These are phyloP conservation scores for Neofusicoccum parvum DNA, from an alignment of 2,329 filamentous ascomycete species.

Conservation along the genomic window DNA sequence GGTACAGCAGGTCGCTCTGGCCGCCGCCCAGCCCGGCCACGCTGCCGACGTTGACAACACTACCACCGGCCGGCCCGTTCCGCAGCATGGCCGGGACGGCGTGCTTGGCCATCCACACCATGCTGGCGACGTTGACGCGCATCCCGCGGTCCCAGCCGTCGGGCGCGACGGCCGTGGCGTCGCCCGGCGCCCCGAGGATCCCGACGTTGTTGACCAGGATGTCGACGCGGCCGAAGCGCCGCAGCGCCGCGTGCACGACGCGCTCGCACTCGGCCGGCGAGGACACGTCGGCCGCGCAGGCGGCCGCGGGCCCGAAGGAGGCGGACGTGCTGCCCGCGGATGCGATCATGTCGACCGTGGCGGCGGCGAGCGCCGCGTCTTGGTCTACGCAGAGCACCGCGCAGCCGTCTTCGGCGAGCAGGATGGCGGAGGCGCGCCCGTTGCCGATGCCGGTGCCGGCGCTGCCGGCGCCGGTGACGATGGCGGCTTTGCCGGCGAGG, in stretches of 20 bases:
- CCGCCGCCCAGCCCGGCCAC: slow-evolving; percentile 38
- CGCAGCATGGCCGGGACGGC: slow-evolving; percentile 62
- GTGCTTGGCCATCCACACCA: slow-evolving; percentile 66
- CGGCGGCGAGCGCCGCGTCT: slow-evolving; percentile 39
- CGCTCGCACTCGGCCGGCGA: too few relatives aligned
- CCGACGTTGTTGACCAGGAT: slow-evolving; percentile 69
- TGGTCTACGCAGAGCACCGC: too few relatives aligned
- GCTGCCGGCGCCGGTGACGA: too few relatives aligned
- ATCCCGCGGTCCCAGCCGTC: slow-evolving; percentile 59
- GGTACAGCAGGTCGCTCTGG: slow-evolving; percentile 49
- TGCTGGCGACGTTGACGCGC: slow-evolving; percentile 65
- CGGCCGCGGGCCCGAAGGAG: slow-evolving; percentile 40
- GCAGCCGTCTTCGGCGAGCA: too few relatives aligned
- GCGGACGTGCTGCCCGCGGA: slow-evolving; percentile 49
- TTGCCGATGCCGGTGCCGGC: too few relatives aligned
- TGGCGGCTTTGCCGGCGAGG: slow-evolving; percentile 29
- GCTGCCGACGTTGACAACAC: slow-evolving; percentile 36
- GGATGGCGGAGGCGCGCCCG: too few relatives aligned
- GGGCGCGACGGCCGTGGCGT: slow-evolving; percentile 63
- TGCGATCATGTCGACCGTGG: slow-evolving; percentile 57
- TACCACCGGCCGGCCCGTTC: slow-evolving; percentile 48
- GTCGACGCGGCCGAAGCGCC: slow-evolving; percentile 48
- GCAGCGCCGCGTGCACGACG: too few relatives aligned
- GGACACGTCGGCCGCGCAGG: slow-evolving; percentile 39
- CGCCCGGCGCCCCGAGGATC: slow-evolving; percentile 58